These are phyloP conservation scores for Epichloe gansuensis DNA, from an alignment of 2,329 filamentous ascomycete genomes.

Conservation along the genomic window DNA sequence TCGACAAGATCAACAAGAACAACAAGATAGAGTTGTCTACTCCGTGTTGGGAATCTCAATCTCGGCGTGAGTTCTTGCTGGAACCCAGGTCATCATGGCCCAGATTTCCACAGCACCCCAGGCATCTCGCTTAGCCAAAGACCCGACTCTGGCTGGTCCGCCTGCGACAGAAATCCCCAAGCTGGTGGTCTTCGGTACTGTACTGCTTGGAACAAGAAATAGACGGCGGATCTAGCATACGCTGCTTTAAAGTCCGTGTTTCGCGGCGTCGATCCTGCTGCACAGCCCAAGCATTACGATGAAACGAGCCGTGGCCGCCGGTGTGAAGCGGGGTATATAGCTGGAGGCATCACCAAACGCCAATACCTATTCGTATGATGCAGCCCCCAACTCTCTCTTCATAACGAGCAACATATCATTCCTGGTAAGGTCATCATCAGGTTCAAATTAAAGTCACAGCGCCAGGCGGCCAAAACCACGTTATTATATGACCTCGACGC, in stretches of 20 bases:
- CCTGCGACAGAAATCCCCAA: constrained; percentile 31
- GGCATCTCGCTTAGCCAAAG: constrained; percentile 20
- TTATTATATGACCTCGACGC: constrained; percentile 47
- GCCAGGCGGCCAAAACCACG: constrained; percentile 46
- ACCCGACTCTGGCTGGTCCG: constrained; percentile 20
- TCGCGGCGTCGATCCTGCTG: constrained; percentile 63
- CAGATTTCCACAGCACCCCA: constrained; percentile 13
- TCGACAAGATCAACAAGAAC: not conserved
- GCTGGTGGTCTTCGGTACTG: constrained; percentile 60
- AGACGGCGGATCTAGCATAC: constrained; percentile 55
- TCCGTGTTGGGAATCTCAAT: too few relatives aligned
- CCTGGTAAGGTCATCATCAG: constrained; percentile 20
- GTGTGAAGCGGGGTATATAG: constrained; percentile 48
- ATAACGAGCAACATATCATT: not conserved
- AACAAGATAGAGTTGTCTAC: too few relatives aligned
- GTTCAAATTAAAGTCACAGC: constrained; percentile 79
- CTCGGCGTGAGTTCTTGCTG: too few relatives aligned
- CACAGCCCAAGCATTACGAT: constrained; percentile 66
- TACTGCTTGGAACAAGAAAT: constrained; percentile 74
- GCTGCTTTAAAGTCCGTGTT: constrained; percentile 58
- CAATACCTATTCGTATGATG: constrained; percentile 49
- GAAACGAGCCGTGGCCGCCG: constrained; percentile 57
- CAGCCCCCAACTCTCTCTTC: not conserved
- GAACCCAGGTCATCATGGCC: constrained; percentile 6
- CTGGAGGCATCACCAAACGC: constrained; percentile 41